These are phyloP conservation scores for Phytophthora macrochlamydospora DNA, from an alignment of 352 stramenopile species.

Conservation along the genomic window DNA sequence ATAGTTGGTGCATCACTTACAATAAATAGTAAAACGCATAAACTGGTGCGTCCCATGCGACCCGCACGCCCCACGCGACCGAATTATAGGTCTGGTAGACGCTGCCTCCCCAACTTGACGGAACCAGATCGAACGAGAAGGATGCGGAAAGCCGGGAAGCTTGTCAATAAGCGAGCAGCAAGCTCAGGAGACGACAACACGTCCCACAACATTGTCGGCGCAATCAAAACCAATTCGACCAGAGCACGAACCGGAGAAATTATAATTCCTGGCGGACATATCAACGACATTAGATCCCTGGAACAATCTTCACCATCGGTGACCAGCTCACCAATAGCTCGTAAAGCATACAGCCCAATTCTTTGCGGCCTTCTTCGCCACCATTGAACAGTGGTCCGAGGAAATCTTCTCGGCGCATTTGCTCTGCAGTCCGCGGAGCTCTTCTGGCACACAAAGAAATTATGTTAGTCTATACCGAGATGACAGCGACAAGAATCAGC, in stretches of 20 bases:
- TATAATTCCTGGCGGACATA: constrained; percentile 45
- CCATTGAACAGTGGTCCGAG: constrained; percentile 73
- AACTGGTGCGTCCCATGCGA: constrained; percentile 75
- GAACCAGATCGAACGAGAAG: constrained; percentile 52
- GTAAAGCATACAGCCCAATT: constrained; percentile 60
- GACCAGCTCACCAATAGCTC: constrained; percentile 42
- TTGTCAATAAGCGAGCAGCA: constrained; percentile 36
- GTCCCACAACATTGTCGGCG: constrained; percentile 50
- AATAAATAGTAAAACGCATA: constrained; percentile 79
- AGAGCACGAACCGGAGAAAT: constrained; percentile 57
- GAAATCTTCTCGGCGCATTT: constrained; percentile 69
- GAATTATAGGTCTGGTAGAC: constrained; percentile 56
- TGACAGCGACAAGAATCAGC: constrained; percentile 1
- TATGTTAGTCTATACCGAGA: constrained; percentile 7
- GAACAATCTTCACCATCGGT: not conserved
- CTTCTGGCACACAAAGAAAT: constrained; percentile 28
- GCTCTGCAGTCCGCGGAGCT: constrained; percentile 34
- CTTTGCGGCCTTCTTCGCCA: constrained; percentile 51
- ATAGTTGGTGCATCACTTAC: constrained; percentile 38
- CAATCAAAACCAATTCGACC: constrained; percentile 55
- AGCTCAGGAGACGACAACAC: constrained; percentile 35
- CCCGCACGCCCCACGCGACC: constrained; percentile 46
- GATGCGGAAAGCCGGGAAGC: constrained; percentile 35
- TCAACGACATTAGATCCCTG: not conserved
- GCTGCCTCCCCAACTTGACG: constrained; percentile 60